Conservation (phyloP, 495 filamentous ascomycete species). For the Penicillium tannophilum region DNA sequence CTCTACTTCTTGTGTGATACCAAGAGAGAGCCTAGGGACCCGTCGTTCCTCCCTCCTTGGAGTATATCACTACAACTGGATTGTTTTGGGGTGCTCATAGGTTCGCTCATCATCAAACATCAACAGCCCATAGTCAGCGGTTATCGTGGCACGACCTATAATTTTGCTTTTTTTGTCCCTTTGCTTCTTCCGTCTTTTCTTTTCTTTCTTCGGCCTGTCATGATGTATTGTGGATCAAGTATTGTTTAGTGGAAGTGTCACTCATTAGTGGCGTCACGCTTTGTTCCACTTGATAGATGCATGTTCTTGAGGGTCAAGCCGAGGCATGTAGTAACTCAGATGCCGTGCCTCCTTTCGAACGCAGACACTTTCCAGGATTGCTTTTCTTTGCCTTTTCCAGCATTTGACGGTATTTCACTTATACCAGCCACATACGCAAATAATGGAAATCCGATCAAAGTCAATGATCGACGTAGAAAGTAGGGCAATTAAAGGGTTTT, state of each 20-base stretch:
- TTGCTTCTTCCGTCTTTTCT: not conserved
- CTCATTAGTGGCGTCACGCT: not conserved
- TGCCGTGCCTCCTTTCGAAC: not conserved
- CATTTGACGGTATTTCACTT: not conserved
- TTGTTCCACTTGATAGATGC: not conserved
- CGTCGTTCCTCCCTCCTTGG: constrained; percentile 3
- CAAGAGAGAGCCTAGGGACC: constrained; percentile 12
- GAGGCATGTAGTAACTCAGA: not conserved
- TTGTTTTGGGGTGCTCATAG: constrained; percentile 3
- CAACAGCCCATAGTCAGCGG: not conserved
- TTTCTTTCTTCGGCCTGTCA: not conserved
- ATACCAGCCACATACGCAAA: constrained; percentile 1
- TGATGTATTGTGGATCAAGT: not conserved
- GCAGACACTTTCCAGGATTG: not conserved
- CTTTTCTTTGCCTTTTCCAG: not conserved
- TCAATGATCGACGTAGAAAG: not conserved
- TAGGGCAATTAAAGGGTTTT: not conserved
- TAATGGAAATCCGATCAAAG: not conserved
- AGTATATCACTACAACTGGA: not conserved
- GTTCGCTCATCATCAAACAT: not conserved
- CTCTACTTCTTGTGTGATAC: constrained; percentile 14
- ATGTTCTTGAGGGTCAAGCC: not conserved
- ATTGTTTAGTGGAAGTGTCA: not conserved
- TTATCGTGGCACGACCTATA: not conserved
- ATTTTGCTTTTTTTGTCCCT: not conserved